Percentiles rank a stretch among this genome's conserved stretches.
phyloP scores from a whole-genome alignment of 345 rosid genomes.

The Eucalyptus globulus region DNA sequence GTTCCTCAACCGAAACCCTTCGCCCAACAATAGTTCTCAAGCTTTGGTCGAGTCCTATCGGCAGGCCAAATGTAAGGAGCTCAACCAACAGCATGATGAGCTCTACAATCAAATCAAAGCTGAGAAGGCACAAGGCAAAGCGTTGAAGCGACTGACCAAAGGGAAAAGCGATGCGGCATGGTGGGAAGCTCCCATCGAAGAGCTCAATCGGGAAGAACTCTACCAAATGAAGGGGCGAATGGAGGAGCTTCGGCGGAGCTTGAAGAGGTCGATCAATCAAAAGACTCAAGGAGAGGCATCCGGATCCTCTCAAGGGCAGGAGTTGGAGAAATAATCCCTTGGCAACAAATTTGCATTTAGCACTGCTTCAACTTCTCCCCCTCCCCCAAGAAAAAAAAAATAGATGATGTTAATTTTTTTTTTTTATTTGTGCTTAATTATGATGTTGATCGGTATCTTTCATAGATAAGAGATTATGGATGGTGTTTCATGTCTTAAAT shows the following conservation, averaged over 20 bases:
- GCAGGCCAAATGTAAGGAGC: neutral
- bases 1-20: neutral
- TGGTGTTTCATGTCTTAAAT: neutral
- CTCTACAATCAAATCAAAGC: neutral
- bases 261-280: neutral
- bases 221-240: neutral
- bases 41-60: neutral
- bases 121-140: neutral
- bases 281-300: neutral
- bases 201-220: neutral
- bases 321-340: neutral
- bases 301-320: neutral
- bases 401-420: neutral
- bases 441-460: neutral
- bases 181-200: neutral
- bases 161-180: neutral
- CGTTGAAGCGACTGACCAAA: neutral
- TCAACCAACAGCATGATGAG: neutral
- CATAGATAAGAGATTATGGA: neutral
- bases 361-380: neutral
- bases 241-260: neutral
- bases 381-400: neutral
- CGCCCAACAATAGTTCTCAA: neutral
- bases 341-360: neutral
- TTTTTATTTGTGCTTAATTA: neutral